Conservation (phyloP, 2,329 filamentous ascomycete genomes). For the Ophiostoma triangulosporum region DNA sequence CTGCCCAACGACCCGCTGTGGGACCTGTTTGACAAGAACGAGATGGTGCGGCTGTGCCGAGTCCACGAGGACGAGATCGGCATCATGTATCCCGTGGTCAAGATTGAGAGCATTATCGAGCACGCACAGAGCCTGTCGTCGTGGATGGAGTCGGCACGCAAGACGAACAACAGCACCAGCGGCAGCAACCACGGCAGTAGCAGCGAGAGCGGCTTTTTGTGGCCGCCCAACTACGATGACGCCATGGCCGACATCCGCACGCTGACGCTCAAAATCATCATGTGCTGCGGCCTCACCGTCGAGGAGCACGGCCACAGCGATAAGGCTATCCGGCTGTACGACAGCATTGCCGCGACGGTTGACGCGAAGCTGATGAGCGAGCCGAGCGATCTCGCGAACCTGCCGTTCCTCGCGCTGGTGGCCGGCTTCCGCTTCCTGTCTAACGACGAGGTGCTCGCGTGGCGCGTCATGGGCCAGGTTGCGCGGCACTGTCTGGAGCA, state of each 20-base stretch:
- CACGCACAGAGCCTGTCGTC: slow-evolving; percentile 58
- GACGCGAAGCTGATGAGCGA: slow-evolving; percentile 52
- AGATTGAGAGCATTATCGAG: slow-evolving; percentile 55
- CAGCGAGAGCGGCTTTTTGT: neutral
- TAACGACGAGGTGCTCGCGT: slow-evolving; percentile 75
- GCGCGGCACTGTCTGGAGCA: slow-evolving; percentile 38
- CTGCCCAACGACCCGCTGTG: slow-evolving; percentile 58
- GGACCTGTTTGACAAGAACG: slow-evolving; percentile 54
- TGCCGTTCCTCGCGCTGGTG: slow-evolving; percentile 38
- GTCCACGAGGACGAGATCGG: slow-evolving; percentile 84
- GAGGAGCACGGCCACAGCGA: slow-evolving; percentile 70
- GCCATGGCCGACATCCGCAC: slow-evolving; percentile 30
- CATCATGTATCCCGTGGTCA: slow-evolving; percentile 79
- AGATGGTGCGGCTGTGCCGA: slow-evolving; percentile 64
- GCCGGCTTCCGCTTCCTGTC: slow-evolving; percentile 67
- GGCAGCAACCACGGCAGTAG: neutral
- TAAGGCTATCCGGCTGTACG: slow-evolving; percentile 58
- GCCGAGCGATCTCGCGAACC: slow-evolving; percentile 29
- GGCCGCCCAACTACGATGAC: slow-evolving; percentile 21
- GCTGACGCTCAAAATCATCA: slow-evolving; percentile 66
- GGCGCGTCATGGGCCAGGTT: slow-evolving; percentile 75
- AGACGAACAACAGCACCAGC: neutral
- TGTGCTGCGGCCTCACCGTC: slow-evolving; percentile 64
- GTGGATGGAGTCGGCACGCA: slow-evolving; percentile 35
- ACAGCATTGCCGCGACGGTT: slow-evolving; percentile 58